Conservation (phyloP, 2,329 filamentous ascomycete genomes). For the Venturiaceae sp. region DNA sequence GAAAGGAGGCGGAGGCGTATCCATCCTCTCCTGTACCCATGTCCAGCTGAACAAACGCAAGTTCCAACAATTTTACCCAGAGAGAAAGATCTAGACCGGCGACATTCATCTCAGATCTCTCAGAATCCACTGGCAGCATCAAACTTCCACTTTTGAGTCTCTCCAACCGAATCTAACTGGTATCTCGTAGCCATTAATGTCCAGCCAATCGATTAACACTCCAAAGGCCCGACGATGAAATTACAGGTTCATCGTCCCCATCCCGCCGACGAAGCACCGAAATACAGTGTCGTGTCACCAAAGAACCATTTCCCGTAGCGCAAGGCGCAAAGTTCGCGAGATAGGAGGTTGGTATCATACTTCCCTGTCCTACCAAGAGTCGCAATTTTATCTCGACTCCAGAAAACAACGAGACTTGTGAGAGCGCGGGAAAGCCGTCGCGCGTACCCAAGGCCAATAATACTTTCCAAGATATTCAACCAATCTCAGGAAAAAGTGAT, state of each 20-base stretch:
- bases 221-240: not conserved
- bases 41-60: not conserved
- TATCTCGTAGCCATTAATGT: not conserved
- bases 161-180: not conserved
- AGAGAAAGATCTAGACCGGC: too few relatives aligned
- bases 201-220: not conserved
- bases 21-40: not conserved
- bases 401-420: not conserved
- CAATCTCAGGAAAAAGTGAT: too few relatives aligned
- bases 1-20: not conserved
- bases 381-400: not conserved
- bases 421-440: too few relatives aligned
- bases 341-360: not conserved
- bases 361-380: too few relatives aligned
- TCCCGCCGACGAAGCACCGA: not conserved
- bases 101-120: too few relatives aligned
- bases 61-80: too few relatives aligned
- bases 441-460: too few relatives aligned
- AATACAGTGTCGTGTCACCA: too few relatives aligned
- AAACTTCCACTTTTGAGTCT: not conserved
- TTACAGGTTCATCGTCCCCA: too few relatives aligned
- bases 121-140: not conserved
- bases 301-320: not conserved
- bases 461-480: too few relatives aligned
- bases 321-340: not conserved